phyloP scores from a whole-genome alignment of 2,329 filamentous ascomycete species.

The Coleophoma cylindrospora region DNA sequence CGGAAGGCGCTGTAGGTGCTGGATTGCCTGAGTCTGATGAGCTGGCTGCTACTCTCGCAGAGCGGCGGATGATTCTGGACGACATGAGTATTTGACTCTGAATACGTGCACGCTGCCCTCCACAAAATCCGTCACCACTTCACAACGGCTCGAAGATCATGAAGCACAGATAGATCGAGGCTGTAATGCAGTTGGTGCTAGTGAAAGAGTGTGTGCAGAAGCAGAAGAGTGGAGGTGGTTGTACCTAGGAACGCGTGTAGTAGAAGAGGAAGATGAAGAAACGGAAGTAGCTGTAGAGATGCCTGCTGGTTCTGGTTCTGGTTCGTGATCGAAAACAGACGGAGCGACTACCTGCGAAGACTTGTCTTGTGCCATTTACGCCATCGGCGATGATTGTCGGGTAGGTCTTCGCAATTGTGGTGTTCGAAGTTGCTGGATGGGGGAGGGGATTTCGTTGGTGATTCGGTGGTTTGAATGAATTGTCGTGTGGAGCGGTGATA shows the following conservation, averaged over 20 bases:
- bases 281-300: slow-evolving; percentile 1
- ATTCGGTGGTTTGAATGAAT: neutral
- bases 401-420: neutral
- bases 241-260: slow-evolving; percentile 1
- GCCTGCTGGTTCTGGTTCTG: neutral
- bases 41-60: slow-evolving; percentile 80
- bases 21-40: slow-evolving; percentile 26
- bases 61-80: slow-evolving; percentile 92
- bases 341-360: slow-evolving; percentile 1
- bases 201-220: neutral
- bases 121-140: slow-evolving; percentile 4
- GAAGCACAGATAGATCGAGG: slow-evolving; percentile 5
- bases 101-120: slow-evolving; percentile 3
- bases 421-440: neutral
- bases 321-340: neutral
- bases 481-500: neutral
- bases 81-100: slow-evolving; percentile 68
- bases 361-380: slow-evolving; percentile 3
- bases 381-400: neutral
- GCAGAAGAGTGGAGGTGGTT: slow-evolving; percentile 1
- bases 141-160: slow-evolving; percentile 5
- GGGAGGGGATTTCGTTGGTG: neutral
- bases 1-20: slow-evolving; percentile 31
- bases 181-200: neutral
- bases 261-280: slow-evolving; percentile 1